Evolutionary conservation across 192 early-diverging fungal genomes (phyloP), one percentile per base, ranked within the genome.

Genomic region (Gorgonomyces haynaldii): DNA sequence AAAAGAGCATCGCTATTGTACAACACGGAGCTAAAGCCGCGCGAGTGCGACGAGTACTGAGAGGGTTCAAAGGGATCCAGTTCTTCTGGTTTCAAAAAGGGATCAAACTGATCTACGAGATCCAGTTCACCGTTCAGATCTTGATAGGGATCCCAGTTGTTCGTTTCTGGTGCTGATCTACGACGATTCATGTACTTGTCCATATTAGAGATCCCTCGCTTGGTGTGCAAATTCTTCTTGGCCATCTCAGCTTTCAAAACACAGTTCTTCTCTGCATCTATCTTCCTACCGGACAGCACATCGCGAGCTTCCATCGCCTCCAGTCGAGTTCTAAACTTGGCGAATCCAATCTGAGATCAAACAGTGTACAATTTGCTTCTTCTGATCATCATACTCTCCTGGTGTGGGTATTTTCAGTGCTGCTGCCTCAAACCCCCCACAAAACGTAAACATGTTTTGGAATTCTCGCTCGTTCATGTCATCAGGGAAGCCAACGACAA

Each of bases 401-500:
- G 76, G 71, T 19, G 64, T 60, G 17, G 90, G 89, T 29, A 88
- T 74, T 67, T 96, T 99, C 24, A 99, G 73, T 4, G 90, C 89
- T 9, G 96, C 92, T 2, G 93, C 96, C 57, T 97, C 96, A 48
- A 99, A 99, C 9, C 94, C 96, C 29, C 86, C 74, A 17, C 86
- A 89, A 51, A 99, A 97, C 22, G 85, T 90, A 70, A 99, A 99
- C 91, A 96, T 96, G 68, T 94, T 96, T 57, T 94, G 93, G 56
- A 99, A 99, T 66, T 99, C 96, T 34, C 96, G 72, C 65, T 99
- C 96, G 59, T 81, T 81, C 88, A 96, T 93, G 65, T 99, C 96
- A 17, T 96, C 91, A 16, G 96, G 96, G 54, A 99, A 96, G 3
- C 96, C 96, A 34, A 96, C 93, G 10, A 96, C 91, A 76, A 99